phyloP scores from a whole-genome alignment of 2,329 filamentous ascomycete species.

The Aspergillus awamori region DNA sequence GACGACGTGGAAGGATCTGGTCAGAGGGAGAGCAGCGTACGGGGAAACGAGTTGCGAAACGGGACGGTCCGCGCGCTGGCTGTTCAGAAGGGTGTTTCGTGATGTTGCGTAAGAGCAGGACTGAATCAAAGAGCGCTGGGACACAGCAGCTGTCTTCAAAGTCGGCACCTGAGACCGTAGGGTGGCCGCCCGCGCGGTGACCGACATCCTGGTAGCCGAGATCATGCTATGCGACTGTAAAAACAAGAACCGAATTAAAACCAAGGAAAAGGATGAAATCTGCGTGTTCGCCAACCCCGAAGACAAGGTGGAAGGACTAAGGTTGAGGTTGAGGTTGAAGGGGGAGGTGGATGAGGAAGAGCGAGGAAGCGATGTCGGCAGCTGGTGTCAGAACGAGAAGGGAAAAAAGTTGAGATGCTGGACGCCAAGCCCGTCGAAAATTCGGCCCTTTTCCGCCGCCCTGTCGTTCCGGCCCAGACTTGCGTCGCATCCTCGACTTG shows the following conservation, averaged over 20 bases:
- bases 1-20: conserved; percentile 42
- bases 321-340: conserved; percentile 23
- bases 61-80: conserved; percentile 34
- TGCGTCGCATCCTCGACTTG: neutral
- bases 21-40: conserved; percentile 40
- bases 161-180: conserved; percentile 38
- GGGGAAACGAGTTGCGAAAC: conserved; percentile 37
- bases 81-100: conserved; percentile 34
- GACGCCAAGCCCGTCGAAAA: conserved; percentile 43
- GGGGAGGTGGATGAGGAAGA: conserved; percentile 21
- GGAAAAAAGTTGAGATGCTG: conserved; percentile 38
- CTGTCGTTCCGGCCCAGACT: conserved; percentile 27
- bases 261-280: neutral
- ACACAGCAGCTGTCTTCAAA: conserved; percentile 35
- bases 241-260: neutral
- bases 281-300: conserved; percentile 22
- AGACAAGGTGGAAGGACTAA: conserved; percentile 6
- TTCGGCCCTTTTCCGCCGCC: conserved; percentile 33
- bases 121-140: conserved; percentile 40
- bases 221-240: conserved; percentile 40
- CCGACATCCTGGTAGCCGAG: conserved; percentile 40
- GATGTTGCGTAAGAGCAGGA: conserved; percentile 36
- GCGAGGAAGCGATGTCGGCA: conserved; percentile 30
- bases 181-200: conserved; percentile 41
- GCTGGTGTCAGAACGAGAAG: conserved; percentile 29